Conservation (phyloP, 2,329 filamentous ascomycete species). For the Alternaria dauci region DNA sequence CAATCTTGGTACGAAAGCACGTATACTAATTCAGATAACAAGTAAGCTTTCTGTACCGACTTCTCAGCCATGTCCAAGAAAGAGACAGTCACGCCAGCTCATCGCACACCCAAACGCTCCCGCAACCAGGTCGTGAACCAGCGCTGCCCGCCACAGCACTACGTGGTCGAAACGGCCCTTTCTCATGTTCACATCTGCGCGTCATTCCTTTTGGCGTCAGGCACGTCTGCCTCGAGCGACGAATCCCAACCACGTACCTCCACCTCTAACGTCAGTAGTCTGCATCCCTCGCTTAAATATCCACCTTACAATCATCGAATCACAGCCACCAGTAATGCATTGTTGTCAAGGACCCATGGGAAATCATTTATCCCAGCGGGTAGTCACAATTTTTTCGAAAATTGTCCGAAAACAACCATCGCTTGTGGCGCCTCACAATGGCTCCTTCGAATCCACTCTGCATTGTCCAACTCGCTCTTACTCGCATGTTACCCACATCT, state of each 20-base stretch:
- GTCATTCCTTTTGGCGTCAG: conserved; percentile 10
- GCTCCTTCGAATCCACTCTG: not conserved
- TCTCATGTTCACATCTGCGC: not conserved
- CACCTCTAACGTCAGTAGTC: not conserved
- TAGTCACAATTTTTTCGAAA: not conserved
- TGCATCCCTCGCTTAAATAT: not conserved
- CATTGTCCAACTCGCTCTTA: conserved; percentile 3
- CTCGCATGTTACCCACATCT: not conserved
- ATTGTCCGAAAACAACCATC: conserved; percentile 1
- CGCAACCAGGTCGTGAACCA: not conserved
- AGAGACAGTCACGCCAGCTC: not conserved
- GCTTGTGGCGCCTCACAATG: conserved; percentile 6
- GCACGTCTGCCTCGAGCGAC: conserved; percentile 2
- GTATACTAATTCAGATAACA: not conserved
- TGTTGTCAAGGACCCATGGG: not conserved
- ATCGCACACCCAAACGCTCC: not conserved
- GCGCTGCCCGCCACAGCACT: not conserved
- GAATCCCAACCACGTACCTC: not conserved
- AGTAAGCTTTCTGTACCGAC: not conserved
- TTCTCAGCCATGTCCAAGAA: not conserved
- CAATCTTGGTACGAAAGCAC: not conserved
- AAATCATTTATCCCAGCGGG: not conserved
- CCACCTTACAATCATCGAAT: not conserved
- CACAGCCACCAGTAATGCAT: not conserved
- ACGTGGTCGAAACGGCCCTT: conserved; percentile 5